Conservation (phyloP, 106 monocot genomes). For the Vanilla planifolia region DNA sequence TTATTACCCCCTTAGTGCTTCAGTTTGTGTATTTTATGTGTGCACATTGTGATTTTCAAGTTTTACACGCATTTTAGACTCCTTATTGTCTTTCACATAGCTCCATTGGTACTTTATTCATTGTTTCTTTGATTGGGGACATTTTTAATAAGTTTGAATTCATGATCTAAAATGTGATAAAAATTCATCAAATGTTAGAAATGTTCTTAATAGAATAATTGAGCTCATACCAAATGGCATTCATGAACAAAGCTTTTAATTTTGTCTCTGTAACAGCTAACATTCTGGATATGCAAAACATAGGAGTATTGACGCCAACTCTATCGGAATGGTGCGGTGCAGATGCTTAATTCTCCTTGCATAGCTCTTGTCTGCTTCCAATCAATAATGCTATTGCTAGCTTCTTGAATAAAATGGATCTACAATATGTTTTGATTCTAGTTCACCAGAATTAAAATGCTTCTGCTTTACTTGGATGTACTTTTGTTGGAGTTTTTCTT, state of each 20-base stretch:
- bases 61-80: no score
- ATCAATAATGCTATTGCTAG: no score
- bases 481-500: no score
- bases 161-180: background rate
- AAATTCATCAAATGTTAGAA: background rate
- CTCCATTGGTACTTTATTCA: background rate
- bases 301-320: slow-evolving; percentile 52
- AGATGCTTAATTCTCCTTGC: slow-evolving; percentile 10
- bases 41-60: no score
- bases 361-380: no score
- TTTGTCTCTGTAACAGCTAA: slow-evolving; percentile 37
- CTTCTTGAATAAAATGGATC: no score
- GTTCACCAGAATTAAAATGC: no score
- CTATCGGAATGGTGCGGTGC: slow-evolving; percentile 51
- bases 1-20: no score
- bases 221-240: background rate
- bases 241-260: background rate
- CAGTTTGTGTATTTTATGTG: no score
- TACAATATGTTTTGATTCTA: no score
- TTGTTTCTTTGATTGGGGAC: background rate
- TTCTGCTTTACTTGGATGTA: no score
- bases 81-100: no score
- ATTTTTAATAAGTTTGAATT: background rate
- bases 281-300: slow-evolving; percentile 63
- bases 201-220: background rate